Base-by-base conservation (phyloP, 2,329 filamentous ascomycete genomes). In the Cercospora sojina region DNA sequence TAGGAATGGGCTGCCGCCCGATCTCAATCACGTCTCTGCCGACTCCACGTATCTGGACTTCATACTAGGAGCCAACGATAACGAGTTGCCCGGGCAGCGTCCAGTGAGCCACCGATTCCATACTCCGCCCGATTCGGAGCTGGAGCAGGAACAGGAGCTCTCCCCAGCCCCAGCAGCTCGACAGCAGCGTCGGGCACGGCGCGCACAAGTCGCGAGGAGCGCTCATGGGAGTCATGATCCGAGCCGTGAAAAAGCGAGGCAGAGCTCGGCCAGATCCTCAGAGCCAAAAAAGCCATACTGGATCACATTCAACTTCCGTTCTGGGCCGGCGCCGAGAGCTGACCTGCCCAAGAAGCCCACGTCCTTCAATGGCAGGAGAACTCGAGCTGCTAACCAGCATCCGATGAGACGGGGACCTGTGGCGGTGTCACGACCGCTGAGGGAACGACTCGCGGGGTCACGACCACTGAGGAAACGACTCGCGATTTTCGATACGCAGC, bases 11-110 rank as follows among this genome's bases (percentile, higher is more conserved):
- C 25, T 56, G n/a, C 51, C 51, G 27, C 51, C 29, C 51, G 51
- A 56, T 31, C 51, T 56, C 51, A 29, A 56, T 12, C 25, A 56
- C 25, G 51, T 56, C 23, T 29, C 51, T 49, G 64, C 64, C 18
- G 64, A 65, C 3, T 62, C 64, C 25, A 20, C 64, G 35, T 65
- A 49, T 38, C 51, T 65, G 35, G 64, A 62, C 41, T 55, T 57
- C 47, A 56, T 65, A 16, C 64, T 61, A 29, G 64, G 49, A 12
- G 23, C 57, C 35, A 25, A 58, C 3, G 58, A 65, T 49, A 18
- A 49, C 3, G 38, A 25, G 23, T 25, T 23, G 38, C 27, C 51
- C 23, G 27, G 27, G 10, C 27, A 56, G 25, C 51, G 13, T 16
- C 13, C 51, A 31, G 51, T 31, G 51, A 31, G 25, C 16, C 25